These are phyloP conservation scores for Veloporphyrellus conicus DNA, from an alignment of 1,284 basidiomycete genomes.

Conservation along the genomic window DNA sequence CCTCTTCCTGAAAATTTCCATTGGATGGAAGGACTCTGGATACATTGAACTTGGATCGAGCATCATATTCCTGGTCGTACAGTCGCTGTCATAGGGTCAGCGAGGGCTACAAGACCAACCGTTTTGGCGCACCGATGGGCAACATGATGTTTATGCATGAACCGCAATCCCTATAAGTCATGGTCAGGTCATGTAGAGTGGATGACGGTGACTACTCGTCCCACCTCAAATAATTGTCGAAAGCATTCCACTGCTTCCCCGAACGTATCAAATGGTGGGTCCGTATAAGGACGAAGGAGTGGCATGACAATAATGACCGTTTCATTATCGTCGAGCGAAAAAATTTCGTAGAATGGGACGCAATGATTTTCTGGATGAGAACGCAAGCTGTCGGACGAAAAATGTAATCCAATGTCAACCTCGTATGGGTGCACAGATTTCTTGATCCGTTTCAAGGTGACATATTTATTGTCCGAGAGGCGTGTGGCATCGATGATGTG, in stretches of 20 bases:
- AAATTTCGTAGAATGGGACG: conserved; percentile 28
- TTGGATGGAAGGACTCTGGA: conserved; percentile 14
- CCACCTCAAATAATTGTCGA: conserved; percentile 35
- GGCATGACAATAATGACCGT: conserved; percentile 29
- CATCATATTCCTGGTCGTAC: conserved; percentile 37
- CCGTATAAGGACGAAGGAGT: conserved; percentile 18
- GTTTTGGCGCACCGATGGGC: not conserved
- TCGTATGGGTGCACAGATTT: conserved; percentile 15
- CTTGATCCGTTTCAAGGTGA: conserved; percentile 25
- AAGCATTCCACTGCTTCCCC: conserved; percentile 32
- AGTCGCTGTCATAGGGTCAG: conserved; percentile 33
- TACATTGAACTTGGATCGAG: conserved; percentile 35
- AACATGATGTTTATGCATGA: not conserved
- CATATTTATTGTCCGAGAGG: conserved; percentile 17
- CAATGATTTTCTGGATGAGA: conserved; percentile 25
- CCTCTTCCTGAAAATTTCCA: not conserved
- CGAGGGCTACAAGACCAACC: not conserved
- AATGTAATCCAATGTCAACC: conserved; percentile 14
- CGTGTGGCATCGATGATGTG: not conserved
- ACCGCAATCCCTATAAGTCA: not conserved
- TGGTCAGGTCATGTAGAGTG: too few species aligned
- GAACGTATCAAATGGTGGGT: conserved; percentile 28
- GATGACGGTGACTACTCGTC: too few species aligned
- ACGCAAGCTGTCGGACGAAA: not conserved
- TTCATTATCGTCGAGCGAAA: conserved; percentile 9